Base-by-base conservation (phyloP, 2,329 filamentous ascomycete genomes). In the Ilyonectria robusta region DNA sequence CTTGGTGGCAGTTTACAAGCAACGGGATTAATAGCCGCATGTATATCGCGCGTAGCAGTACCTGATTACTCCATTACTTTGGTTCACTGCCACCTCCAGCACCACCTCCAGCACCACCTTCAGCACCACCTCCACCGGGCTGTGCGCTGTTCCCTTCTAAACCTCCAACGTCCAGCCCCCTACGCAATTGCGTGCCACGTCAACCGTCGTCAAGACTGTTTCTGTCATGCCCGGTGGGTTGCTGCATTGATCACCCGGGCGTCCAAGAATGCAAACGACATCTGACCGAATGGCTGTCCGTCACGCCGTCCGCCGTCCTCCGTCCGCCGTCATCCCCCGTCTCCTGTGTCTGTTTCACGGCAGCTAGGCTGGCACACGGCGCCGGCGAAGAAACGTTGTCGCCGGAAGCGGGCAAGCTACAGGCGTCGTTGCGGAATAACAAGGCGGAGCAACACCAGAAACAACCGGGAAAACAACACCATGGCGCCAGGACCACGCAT, bases 181-280 rank as follows among this genome's bases (percentile, higher is more conserved):
- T 48, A 65, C 62, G 56, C 48, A 42, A 44, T 54, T 19, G 54
- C 55, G 48, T 75, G 73, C 71, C 73, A 75, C 73, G 73, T 74
- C 73, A 75, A 73, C 62, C 58, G 60, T 59, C 63, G 60, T 64
- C 15, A n/a, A 8, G 15, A 65, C 33, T 40, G 26, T 26, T 6
- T 26, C 26, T 26, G 57, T 70, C 65, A 59, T 65, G 44, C 59
- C 53, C 26, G 51, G 35, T 40, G 48, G 33, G 40, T 56, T 56
- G 50, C 31, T 33, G 50, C 57, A 64, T 50, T 48, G 60, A 51
- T 61, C 65, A 59, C 40, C 48, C 62, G 61, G 35, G 47, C 47
- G 31, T 31, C 50, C 46, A 59, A 46, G 46, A 59, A 51, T 46
- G 35, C 50, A 65, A 59, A 65, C 62, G 56, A 59, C 59, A 68